Evolutionary conservation across 352 stramenopile species (phyloP), one percentile per base, ranked within the genome.

Genomic region (Globisporangium orthogonon): DNA sequence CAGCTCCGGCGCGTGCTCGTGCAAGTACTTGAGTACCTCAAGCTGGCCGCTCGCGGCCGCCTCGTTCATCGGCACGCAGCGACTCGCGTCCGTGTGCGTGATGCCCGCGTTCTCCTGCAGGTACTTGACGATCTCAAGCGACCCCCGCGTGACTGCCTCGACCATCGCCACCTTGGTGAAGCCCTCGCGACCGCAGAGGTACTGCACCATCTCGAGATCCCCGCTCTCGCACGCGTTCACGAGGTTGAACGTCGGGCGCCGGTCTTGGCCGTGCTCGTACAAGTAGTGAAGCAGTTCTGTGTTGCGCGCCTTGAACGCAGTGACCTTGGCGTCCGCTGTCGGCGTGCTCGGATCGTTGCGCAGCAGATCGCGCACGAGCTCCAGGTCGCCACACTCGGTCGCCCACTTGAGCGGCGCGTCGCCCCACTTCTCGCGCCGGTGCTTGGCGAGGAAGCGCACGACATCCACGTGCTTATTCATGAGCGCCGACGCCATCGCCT

Each of bases 141-240:
- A 57, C 0, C 74, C 77, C 1, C 54, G 64, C 31, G 60, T 65
- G 60, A 86, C 66, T 0, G 74, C 74, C 35, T 74, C 73, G 4
- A 64, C 75, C 69, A 83, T 80, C 45, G 77, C 73, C 15, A 62
- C 67, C 57, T 85, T 83, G 49, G 80, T 63, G 43, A 87, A 87
- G 7, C 77, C 77, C 41, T 78, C 71, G n/a, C 65, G 69, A 3
- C 47, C 6, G 9, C 66, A 71, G 5, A 87, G 59, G 35, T 76
- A 88, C 52, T 70, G 60, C 45, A 82, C 71, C 64, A 67, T 83
- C 46, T 81, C 69, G 23, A 88, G 52, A 49, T 88, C 67, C 3
- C 62, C 54, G n/a, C 65, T 64, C 17, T 67, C 55, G 37, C 66
- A 72, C 17, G 77, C 77, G 11, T 57, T 55, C 43, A 75, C 73